Evolutionary conservation across 176 grass and related monocot genomes (phyloP).

Genomic region (Aegilops speltoides): DNA sequence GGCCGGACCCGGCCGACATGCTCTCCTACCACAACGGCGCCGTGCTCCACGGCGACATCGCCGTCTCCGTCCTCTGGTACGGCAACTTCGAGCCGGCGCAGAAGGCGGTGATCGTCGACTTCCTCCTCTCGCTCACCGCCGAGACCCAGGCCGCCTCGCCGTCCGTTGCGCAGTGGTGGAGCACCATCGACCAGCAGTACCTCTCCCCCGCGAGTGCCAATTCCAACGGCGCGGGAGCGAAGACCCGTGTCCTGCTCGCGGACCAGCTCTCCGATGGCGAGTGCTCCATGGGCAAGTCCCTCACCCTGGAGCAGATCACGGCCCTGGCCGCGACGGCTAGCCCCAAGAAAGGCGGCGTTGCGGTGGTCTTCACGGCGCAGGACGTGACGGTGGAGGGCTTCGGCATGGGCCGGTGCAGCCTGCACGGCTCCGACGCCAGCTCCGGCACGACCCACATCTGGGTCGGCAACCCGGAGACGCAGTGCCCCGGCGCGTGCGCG

Average conservation of each 20-base stretch:
- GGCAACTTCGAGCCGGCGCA: slow-evolving; percentile 55
- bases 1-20: slow-evolving; percentile 32
- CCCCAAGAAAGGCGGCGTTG: slow-evolving; percentile 35
- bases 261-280: slow-evolving; percentile 43
- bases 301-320: slow-evolving; percentile 54
- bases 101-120: slow-evolving; percentile 68
- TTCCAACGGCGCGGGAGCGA: not conserved
- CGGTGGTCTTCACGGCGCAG: slow-evolving; percentile 60
- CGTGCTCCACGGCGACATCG: slow-evolving; percentile 60
- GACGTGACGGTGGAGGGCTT: slow-evolving; percentile 66
- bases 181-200: slow-evolving; percentile 67
- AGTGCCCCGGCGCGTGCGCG: slow-evolving; percentile 78
- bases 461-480: slow-evolving; percentile 60
- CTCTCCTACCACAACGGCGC: slow-evolving; percentile 70
- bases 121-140: slow-evolving; percentile 63
- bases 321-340: slow-evolving; percentile 29
- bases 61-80: slow-evolving; percentile 71
- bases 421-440: slow-evolving; percentile 53
- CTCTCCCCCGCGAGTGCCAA: slow-evolving; percentile 40
- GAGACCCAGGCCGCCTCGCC: slow-evolving; percentile 30
- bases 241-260: slow-evolving; percentile 39
- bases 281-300: slow-evolving; percentile 61
- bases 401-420: slow-evolving; percentile 54
- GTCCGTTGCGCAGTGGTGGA: slow-evolving; percentile 67
- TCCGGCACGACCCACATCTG: slow-evolving; percentile 50